Evolutionary conservation across 108 stramenopile genomes (phyloP).

Genomic region (Cyclotella choctawhatcheeana): DNA sequence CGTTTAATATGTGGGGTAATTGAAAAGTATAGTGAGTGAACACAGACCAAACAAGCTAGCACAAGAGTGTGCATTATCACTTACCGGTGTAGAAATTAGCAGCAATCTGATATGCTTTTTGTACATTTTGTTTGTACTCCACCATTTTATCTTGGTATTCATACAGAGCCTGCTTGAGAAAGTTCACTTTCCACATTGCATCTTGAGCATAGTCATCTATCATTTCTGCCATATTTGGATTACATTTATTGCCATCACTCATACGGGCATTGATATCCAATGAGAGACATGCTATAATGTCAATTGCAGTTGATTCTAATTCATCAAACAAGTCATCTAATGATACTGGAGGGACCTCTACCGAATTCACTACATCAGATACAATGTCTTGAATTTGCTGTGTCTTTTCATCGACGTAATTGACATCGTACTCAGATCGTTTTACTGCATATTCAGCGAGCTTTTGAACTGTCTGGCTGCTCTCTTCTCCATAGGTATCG

Average conservation of each 20-base stretch:
- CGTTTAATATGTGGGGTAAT: conserved; percentile 21
- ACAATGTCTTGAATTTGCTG: conserved; percentile 33
- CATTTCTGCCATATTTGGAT: conserved; percentile 37
- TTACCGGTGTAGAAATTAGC: conserved; percentile 41
- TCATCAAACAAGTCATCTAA: conserved; percentile 34
- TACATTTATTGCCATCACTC: conserved; percentile 40
- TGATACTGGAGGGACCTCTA: conserved; percentile 23
- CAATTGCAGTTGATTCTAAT: conserved; percentile 15
- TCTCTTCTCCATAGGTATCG: conserved; percentile 39
- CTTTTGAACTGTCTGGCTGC: conserved; percentile 26
- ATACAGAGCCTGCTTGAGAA: conserved; percentile 24
- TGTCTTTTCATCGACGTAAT: conserved; percentile 46
- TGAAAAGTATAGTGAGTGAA: not conserved
- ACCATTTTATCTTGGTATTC: conserved; percentile 29
- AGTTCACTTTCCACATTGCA: conserved; percentile 43
- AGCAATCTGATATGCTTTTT: conserved; percentile 32
- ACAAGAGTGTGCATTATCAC: too few species aligned
- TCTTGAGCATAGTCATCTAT: conserved; percentile 37
- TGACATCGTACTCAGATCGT: conserved; percentile 39
- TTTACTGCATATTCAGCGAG: conserved; percentile 42
- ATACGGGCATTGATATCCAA: conserved; percentile 36
- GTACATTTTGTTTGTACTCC: conserved; percentile 45
- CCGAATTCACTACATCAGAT: conserved; percentile 21
- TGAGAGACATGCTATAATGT: conserved; percentile 46
- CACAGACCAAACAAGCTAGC: not conserved